Evolutionary conservation across 371 early-diverging fungal genomes (phyloP).

Genomic region (Mortierella sp.): DNA sequence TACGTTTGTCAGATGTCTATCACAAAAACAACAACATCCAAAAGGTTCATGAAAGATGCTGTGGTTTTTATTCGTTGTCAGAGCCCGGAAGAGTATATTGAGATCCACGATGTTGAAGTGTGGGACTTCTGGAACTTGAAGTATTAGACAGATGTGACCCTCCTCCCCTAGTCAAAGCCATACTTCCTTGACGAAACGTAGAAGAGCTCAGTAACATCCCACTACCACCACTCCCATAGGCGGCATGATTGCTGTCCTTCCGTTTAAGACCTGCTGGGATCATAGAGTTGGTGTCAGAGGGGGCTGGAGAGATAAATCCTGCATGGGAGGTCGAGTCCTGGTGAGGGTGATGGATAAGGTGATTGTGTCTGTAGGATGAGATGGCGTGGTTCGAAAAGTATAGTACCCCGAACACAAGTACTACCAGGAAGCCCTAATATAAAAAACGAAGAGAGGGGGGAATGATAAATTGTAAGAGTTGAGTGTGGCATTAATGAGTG

Average conservation of each 20-base stretch:
- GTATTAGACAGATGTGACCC: neutral
- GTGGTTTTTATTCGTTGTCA: slow-evolving; percentile 4
- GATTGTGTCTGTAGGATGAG: slow-evolving; percentile 44
- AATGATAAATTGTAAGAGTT: neutral
- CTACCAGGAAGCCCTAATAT: slow-evolving; percentile 35
- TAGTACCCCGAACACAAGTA: slow-evolving; percentile 41
- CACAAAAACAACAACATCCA: too few species aligned
- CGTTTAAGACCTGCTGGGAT: neutral
- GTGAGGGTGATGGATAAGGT: slow-evolving; percentile 33
- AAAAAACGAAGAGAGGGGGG: neutral
- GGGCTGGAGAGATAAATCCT: neutral
- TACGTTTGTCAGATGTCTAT: too few species aligned
- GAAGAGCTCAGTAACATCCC: neutral
- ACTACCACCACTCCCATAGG: neutral
- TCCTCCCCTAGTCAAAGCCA: neutral
- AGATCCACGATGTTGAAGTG: slow-evolving; percentile 8
- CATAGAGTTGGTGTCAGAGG: neutral
- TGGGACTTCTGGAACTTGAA: slow-evolving; percentile 3
- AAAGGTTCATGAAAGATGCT: neutral
- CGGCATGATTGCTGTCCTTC: neutral
- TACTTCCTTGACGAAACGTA: neutral
- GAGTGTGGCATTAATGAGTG: too few species aligned
- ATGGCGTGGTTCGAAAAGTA: slow-evolving; percentile 50
- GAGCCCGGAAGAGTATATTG: slow-evolving; percentile 6
- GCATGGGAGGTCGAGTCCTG: slow-evolving; percentile 24